Evolutionary conservation across 78 protist genomes (phyloP).

Genomic region (Dictyostelium firmibasis): DNA sequence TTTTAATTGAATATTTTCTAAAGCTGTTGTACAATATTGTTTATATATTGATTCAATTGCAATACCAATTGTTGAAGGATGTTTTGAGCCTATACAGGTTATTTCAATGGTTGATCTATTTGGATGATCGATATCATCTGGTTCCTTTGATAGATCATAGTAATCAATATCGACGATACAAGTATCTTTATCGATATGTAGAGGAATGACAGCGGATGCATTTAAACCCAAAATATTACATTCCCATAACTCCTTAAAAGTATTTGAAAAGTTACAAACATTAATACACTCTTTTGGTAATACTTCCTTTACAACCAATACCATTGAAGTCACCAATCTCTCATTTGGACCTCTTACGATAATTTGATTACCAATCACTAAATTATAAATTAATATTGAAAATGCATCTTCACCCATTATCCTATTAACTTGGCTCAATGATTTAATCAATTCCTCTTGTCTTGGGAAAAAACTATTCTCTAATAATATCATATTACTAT

Average conservation of each 20-base stretch:
- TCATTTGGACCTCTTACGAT: neutral
- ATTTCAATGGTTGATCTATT: slow-evolving; percentile 63
- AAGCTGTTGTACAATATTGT: slow-evolving; percentile 26
- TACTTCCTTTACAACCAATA: neutral
- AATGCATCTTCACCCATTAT: slow-evolving; percentile 25
- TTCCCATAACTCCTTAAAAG: slow-evolving; percentile 68
- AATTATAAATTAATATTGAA: slow-evolving; percentile 1
- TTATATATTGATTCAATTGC: slow-evolving; percentile 9
- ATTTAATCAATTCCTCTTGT: neutral
- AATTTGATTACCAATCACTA: slow-evolving; percentile 49
- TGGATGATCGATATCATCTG: slow-evolving; percentile 68
- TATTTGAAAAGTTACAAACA: slow-evolving; percentile 2
- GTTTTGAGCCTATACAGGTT: neutral
- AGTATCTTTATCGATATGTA: slow-evolving; percentile 26
- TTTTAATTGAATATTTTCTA: slow-evolving; percentile 31
- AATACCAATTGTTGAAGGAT: slow-evolving; percentile 1
- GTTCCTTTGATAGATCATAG: slow-evolving; percentile 59
- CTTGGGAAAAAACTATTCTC: slow-evolving; percentile 26
- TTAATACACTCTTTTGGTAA: slow-evolving; percentile 26
- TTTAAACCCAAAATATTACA: slow-evolving; percentile 44
- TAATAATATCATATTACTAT: neutral
- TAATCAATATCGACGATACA: slow-evolving; percentile 55
- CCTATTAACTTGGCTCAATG: slow-evolving; percentile 1
- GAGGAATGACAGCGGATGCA: slow-evolving; percentile 25
- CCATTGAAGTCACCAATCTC: slow-evolving; percentile 6